Base-by-base conservation (phyloP, 2,329 filamentous ascomycete genomes). In the Clonostachys rhizophaga region DNA sequence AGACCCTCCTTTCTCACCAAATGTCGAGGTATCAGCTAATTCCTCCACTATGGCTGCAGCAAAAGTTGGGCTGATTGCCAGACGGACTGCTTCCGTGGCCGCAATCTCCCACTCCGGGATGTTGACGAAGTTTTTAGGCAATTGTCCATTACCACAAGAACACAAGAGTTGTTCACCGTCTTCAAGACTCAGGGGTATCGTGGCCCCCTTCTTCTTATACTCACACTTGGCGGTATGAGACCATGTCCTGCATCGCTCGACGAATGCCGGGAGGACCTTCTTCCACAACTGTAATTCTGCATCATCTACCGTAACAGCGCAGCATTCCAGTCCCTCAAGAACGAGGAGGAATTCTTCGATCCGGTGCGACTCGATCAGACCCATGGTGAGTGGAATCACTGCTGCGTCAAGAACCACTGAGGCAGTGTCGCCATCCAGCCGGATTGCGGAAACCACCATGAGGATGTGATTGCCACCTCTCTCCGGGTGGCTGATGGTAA, bases 201-300 rank as follows among this genome's bases (percentile, higher is more conserved):
- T 62, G 4, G 63, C 61, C 3, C 60, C 59, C 3, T 54, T 52
- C 33, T 43, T 55, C 46, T 55, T 60, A 51, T 78, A 78, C 54
- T 75, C 73, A 50, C 75, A 78, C 3, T 44, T 52, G 0, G 57
- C 43, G 4, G 50, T 49, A 53, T 78, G 75, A 3, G 49, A 53
- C 72, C 73, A 77, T 5, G 67, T 72, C n/a, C 75, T 67, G 50
- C 72, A 75, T 33, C 75, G 63, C 58, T 79, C 75, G 2, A 58
- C 71, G 43, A 75, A 50, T 0, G 68, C 63, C 1, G 74, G 72
- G 4, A 78, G 55, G 2, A 58, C 47, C 36, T 59, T 64, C 54
- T 75, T 75, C 75, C 74, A 78, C 10, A 75, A 60, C 2, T 75
- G 60, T 4, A 89, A 65, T 36, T 87, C 85, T n/a, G 70, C 75